Percentiles rank a stretch among this genome's conserved stretches.
phyloP scores from a whole-genome alignment of 2,329 filamentous ascomycete species.

The Colletotrichum aenigma region DNA sequence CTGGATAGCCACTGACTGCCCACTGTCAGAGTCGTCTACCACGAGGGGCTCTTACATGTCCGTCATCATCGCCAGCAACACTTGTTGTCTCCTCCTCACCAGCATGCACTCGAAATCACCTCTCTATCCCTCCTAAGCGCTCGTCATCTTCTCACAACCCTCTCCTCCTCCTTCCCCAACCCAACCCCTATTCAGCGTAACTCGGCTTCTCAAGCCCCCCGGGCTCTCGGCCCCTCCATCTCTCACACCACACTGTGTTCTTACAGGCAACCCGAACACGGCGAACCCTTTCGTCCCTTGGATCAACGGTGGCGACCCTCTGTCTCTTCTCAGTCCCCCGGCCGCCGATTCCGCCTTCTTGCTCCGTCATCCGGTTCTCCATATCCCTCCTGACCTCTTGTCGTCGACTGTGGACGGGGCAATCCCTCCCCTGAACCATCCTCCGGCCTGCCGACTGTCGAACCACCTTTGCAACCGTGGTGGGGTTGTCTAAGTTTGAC shows the following conservation, averaged over 20 bases:
- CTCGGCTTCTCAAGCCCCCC: background rate
- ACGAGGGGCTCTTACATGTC: constrained; percentile 18
- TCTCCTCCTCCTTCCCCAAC: background rate
- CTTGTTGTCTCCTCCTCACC: constrained; percentile 6
- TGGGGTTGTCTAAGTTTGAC: constrained; percentile 16
- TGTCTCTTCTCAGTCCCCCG: background rate
- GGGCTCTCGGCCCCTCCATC: constrained; percentile 1
- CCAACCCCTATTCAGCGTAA: background rate
- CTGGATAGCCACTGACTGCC: background rate
- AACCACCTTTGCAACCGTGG: constrained; percentile 15
- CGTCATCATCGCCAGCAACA: constrained; percentile 10
- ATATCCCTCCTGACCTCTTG: background rate
- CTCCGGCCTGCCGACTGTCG: constrained; percentile 15
- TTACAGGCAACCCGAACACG: background rate
- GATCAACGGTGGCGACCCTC: constrained; percentile 13
- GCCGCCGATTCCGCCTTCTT: constrained; percentile 8
- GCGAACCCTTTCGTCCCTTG: background rate
- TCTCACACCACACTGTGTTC: constrained; percentile 5
- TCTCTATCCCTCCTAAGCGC: constrained; percentile 2
- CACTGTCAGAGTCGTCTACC: background rate
- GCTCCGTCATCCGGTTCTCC: constrained; percentile 12
- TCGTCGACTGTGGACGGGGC: constrained; percentile 5
- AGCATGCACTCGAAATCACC: constrained; percentile 14
- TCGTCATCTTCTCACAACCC: background rate
- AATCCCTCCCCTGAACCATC: constrained; percentile 1